phyloP scores from a whole-genome alignment of 345 rosid species.

The Atalantia buxifolia region DNA sequence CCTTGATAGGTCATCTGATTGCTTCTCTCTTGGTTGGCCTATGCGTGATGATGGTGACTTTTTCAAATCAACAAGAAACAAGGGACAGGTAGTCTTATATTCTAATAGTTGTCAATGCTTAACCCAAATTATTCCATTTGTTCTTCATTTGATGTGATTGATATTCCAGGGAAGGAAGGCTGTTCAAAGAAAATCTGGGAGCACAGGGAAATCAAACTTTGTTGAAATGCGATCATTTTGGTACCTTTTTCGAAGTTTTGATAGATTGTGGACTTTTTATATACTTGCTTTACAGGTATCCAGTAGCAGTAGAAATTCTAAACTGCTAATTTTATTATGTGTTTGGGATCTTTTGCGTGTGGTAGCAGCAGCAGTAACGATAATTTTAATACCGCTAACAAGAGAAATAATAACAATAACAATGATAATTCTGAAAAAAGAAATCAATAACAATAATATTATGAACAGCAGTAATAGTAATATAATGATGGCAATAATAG shows the following conservation, averaged over 20 bases:
- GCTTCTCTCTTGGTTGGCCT: conserved; percentile 99
- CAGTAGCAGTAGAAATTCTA: conserved; percentile 7
- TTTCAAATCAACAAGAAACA: conserved; percentile 74
- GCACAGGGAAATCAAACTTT: conserved; percentile 92
- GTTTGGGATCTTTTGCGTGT: conserved; percentile 4
- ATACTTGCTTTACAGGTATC: conserved; percentile 82
- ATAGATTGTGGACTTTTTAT: conserved; percentile 92
- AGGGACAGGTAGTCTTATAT: conserved; percentile 34
- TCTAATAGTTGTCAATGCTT: conserved; percentile 15
- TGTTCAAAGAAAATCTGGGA: conserved; percentile 39
- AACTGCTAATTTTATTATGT: not conserved
- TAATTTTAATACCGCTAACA: not conserved
- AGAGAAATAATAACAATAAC: not conserved
- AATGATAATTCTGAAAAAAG: no score
- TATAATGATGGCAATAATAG: no score
- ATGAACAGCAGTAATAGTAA: no score
- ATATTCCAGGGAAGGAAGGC: conserved; percentile 60
- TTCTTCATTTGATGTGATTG: conserved; percentile 10
- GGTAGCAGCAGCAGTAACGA: not conserved
- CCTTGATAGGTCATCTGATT: conserved; percentile 71
- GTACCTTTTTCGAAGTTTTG: conserved; percentile 95
- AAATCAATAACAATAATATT: no score
- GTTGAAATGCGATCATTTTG: conserved; percentile 91
- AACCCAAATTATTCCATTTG: conserved; percentile 15
- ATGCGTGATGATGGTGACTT: conserved; percentile 99